These are phyloP conservation scores for Arxiozyma slooffiae DNA, from an alignment of 1,139 yeast genomes.

Conservation along the genomic window DNA sequence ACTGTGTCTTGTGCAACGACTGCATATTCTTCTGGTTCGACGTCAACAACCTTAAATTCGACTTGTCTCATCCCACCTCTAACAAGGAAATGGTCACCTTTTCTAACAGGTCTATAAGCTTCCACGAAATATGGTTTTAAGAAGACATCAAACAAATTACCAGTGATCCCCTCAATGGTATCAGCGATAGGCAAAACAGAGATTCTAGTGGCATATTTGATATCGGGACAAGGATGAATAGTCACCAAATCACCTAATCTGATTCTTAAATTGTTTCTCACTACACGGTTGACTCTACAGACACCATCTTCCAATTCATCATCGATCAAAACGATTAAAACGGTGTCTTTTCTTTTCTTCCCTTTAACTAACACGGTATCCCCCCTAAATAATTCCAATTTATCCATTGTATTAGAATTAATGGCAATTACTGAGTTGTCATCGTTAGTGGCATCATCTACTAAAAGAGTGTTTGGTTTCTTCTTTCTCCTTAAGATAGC, in stretches of 20 bases:
- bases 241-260: conserved; percentile 88
- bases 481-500: conserved; percentile 95
- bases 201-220: conserved; percentile 86
- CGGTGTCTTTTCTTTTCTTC: conserved; percentile 96
- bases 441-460: conserved; percentile 94
- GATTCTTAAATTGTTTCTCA: conserved; percentile 87
- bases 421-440: conserved; percentile 94
- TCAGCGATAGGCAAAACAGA: conserved; percentile 97
- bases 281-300: conserved; percentile 89
- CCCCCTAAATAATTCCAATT: conserved; percentile 90
- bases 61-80: conserved; percentile 99
- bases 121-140: conserved; percentile 97
- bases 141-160: conserved; percentile 93
- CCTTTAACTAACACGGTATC: conserved; percentile 97
- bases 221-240: conserved; percentile 94
- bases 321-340: conserved; percentile 90
- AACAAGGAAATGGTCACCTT: conserved; percentile 91
- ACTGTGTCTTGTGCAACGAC: conserved; percentile 98
- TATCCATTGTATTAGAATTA: conserved; percentile 92
- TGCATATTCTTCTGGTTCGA: conserved; percentile 94
- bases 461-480: conserved; percentile 85
- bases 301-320: conserved; percentile 96
- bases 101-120: conserved; percentile 97
- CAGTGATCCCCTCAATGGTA: conserved; percentile 95
- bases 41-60: conserved; percentile 95